Conservation (phyloP, 345 rosid species). For the Linum usitatissimum region DNA sequence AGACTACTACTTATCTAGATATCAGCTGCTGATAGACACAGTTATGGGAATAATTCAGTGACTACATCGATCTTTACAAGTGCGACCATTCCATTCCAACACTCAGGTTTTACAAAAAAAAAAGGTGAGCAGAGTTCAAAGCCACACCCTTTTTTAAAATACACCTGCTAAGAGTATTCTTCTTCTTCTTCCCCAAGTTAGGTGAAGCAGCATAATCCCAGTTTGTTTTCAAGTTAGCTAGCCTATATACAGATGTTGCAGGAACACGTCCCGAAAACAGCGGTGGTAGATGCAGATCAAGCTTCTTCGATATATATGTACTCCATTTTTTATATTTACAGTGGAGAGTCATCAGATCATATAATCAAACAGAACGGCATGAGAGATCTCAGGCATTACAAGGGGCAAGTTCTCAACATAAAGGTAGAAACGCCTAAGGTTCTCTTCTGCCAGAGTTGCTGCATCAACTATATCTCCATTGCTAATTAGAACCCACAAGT, state of each 20-base stretch:
- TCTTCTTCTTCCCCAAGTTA: background rate
- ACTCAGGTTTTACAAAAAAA: conserved; percentile 30
- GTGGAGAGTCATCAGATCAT: conserved; percentile 34
- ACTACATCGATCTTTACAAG: background rate
- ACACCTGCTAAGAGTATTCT: background rate
- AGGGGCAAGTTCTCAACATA: conserved; percentile 40
- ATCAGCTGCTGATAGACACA: background rate
- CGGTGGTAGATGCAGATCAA: background rate
- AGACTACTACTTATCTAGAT: background rate
- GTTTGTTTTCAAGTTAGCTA: conserved; percentile 5
- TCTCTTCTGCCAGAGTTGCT: conserved; percentile 39
- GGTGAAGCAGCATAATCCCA: background rate
- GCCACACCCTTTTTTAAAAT: conserved; percentile 1
- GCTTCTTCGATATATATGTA: too few relatives aligned
- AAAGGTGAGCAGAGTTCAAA: conserved; percentile 35
- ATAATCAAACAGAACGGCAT: conserved; percentile 39
- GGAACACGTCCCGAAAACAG: conserved; percentile 9
- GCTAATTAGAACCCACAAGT: conserved; percentile 48
- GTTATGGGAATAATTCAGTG: background rate
- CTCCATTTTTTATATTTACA: conserved; percentile 14
- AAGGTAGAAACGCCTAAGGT: conserved; percentile 41
- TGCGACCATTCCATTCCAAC: conserved; percentile 14
- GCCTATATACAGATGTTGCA: conserved; percentile 14
- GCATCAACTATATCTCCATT: conserved; percentile 31
- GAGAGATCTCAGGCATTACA: conserved; percentile 25